phyloP scores from a whole-genome alignment of 139 green algal genomes.

The Deuterostichococcus epilithicus region DNA sequence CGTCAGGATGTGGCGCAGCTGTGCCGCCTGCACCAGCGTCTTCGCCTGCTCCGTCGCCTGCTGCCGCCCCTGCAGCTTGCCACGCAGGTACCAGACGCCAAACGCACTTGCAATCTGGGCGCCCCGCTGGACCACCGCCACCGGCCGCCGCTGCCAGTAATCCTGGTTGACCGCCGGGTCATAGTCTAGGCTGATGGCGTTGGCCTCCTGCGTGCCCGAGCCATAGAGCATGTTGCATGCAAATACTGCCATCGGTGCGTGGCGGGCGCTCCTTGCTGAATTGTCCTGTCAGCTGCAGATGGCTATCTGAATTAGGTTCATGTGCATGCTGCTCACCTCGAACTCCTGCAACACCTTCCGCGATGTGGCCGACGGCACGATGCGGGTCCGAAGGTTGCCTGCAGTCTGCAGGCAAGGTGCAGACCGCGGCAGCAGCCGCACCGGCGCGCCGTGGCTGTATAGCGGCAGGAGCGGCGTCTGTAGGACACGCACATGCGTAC shows the following conservation, averaged over 20 bases:
- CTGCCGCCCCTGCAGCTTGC: slow-evolving; percentile 7
- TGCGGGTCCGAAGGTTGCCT: neutral
- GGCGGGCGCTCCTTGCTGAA: no score
- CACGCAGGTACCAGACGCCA: slow-evolving; percentile 15
- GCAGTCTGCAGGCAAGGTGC: neutral
- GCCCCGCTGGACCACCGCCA: slow-evolving; percentile 47
- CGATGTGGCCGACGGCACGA: neutral
- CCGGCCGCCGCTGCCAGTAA: slow-evolving; percentile 55
- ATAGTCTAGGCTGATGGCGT: neutral
- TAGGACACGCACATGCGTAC: neutral
- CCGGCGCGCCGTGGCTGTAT: neutral
- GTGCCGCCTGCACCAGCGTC: slow-evolving; percentile 19
- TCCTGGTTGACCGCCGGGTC: slow-evolving; percentile 16
- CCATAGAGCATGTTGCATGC: no score
- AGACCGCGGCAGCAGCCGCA: neutral
- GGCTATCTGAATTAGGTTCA: neutral
- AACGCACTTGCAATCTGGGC: slow-evolving; percentile 38
- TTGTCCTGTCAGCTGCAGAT: neutral
- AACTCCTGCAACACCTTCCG: neutral
- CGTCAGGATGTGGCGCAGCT: slow-evolving; percentile 55
- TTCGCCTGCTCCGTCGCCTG: neutral
- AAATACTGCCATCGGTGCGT: no score
- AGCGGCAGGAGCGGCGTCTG: neutral
- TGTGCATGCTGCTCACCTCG: neutral
- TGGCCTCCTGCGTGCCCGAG: no score